phyloP scores from a whole-genome alignment of 352 stramenopile genomes.

The Discostella stelligera region DNA sequence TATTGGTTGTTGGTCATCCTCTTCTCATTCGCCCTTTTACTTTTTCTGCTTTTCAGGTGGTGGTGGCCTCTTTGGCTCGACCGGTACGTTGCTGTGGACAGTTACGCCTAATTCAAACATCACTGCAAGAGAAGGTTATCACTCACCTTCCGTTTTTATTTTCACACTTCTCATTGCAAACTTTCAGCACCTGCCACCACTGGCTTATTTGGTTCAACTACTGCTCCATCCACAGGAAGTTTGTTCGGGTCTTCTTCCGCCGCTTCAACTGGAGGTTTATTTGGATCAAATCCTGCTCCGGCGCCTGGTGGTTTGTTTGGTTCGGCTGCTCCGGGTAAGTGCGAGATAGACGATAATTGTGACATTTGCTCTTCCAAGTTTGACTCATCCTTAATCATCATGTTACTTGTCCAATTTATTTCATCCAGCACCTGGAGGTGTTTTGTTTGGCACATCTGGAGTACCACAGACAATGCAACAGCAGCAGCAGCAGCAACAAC shows the following conservation, averaged over 20 bases:
- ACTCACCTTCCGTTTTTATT: neutral
- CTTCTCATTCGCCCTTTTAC: neutral
- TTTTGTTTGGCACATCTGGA: conserved; percentile 42
- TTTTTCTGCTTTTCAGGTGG: neutral
- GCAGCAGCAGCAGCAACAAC: conserved; percentile 22
- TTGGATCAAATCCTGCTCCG: conserved; percentile 30
- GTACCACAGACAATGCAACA: conserved; percentile 15
- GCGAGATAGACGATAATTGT: neutral
- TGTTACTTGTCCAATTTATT: neutral
- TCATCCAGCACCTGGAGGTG: conserved; percentile 12
- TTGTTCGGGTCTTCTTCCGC: neutral
- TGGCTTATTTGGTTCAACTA: neutral
- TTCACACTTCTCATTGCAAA: neutral
- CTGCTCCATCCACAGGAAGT: neutral
- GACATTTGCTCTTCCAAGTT: neutral
- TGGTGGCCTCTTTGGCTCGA: conserved; percentile 17
- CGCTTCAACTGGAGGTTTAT: conserved; percentile 27
- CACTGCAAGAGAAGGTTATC: too few species aligned
- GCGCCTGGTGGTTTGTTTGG: conserved; percentile 41
- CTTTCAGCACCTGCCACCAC: neutral
- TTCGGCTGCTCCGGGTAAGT: neutral
- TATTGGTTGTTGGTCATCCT: neutral
- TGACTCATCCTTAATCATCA: neutral
- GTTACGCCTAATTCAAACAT: too few species aligned
- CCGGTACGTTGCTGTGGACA: conserved; percentile 3